Evolutionary conservation across 2,329 filamentous ascomycete species (phyloP).

Genomic region (Pezicula neosporulosa): DNA sequence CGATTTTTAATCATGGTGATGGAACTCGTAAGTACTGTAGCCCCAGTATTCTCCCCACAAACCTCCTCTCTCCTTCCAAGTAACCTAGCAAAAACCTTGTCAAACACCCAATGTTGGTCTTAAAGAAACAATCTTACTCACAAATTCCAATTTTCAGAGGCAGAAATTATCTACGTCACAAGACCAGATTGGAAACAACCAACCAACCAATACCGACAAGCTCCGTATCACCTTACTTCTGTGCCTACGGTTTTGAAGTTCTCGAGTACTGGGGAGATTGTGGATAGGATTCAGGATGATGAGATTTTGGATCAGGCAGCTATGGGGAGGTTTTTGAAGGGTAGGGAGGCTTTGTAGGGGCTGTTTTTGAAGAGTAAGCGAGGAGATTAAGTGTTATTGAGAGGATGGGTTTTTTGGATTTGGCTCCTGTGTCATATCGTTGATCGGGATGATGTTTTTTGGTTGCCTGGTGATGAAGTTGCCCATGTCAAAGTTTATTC

Average conservation of each 20-base stretch:
- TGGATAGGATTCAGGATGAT: neutral
- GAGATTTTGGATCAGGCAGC: neutral
- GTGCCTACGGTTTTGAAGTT: neutral
- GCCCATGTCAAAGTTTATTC: no score
- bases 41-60: neutral
- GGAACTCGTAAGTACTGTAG: neutral
- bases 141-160: neutral
- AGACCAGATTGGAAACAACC: neutral
- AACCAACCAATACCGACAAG: neutral
- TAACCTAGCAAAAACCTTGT: no score
- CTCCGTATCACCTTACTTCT: neutral
- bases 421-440: no score
- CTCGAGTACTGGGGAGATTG: neutral
- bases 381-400: no score
- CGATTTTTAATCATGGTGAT: neutral
- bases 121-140: no score
- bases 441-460: no score
- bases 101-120: no score
- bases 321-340: constrained; percentile 2
- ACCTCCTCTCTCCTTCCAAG: neutral
- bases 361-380: no score
- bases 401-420: no score
- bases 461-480: no score
- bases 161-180: neutral
- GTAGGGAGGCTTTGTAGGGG: no score